Evolutionary conservation across 2,329 filamentous ascomycete species (phyloP).

Genomic region (Penicillium sp.): DNA sequence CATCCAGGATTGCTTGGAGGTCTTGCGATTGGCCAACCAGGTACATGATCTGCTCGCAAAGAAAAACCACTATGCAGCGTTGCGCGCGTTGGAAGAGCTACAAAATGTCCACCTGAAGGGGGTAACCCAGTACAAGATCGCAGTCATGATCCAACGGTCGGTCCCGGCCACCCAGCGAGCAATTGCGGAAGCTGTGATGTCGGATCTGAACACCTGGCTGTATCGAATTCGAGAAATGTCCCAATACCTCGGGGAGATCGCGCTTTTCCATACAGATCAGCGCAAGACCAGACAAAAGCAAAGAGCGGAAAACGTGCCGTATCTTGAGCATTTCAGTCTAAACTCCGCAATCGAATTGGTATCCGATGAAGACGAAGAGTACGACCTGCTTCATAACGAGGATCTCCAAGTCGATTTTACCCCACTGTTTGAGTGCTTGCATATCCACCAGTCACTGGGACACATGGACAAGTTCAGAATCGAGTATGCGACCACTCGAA

Average conservation of each 20-base stretch:
- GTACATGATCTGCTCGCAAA: slow-evolving; percentile 88
- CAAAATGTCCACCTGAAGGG: slow-evolving; percentile 96
- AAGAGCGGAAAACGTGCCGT: slow-evolving; percentile 72
- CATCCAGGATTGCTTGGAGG: slow-evolving; percentile 86
- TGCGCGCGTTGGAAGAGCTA: slow-evolving; percentile 91
- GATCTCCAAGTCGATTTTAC: slow-evolving; percentile 93
- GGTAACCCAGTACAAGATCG: slow-evolving; percentile 90
- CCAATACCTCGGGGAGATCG: slow-evolving; percentile 92
- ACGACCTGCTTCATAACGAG: slow-evolving; percentile 92
- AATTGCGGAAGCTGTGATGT: slow-evolving; percentile 96
- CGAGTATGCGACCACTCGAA: slow-evolving; percentile 88
- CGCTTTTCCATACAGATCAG: slow-evolving; percentile 93
- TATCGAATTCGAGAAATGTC: slow-evolving; percentile 94
- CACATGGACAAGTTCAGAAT: slow-evolving; percentile 87
- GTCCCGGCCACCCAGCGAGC: slow-evolving; percentile 89
- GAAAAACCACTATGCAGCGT: slow-evolving; percentile 92
- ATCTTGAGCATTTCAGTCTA: slow-evolving; percentile 79
- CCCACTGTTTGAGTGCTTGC: slow-evolving; percentile 88
- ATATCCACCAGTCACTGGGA: slow-evolving; percentile 93
- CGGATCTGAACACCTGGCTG: slow-evolving; percentile 93
- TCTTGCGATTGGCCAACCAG: slow-evolving; percentile 88
- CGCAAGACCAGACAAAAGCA: slow-evolving; percentile 81
- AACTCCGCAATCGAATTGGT: slow-evolving; percentile 96
- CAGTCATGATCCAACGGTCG: slow-evolving; percentile 92
- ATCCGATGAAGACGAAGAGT: slow-evolving; percentile 92